Conservation (phyloP, 2,329 filamentous ascomycete genomes). For the Botrytis galanthina region DNA sequence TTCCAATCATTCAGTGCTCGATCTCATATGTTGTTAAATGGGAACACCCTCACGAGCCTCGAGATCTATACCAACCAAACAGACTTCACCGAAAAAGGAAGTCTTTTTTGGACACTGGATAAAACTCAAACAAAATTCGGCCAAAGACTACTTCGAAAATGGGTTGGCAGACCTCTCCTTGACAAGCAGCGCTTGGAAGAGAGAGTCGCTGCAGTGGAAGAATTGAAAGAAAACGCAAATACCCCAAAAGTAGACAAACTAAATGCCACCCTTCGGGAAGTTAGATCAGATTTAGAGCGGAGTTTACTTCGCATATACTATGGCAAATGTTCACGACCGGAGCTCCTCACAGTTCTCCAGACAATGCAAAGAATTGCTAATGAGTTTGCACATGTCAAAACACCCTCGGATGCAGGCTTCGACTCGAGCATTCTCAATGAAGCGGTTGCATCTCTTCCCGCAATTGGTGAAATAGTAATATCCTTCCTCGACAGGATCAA, state of each 20-base stretch:
- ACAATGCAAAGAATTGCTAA: slow-evolving; percentile 77
- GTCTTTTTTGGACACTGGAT: slow-evolving; percentile 92
- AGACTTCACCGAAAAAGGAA: slow-evolving; percentile 79
- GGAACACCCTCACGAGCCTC: slow-evolving; percentile 88
- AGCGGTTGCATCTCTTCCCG: slow-evolving; percentile 72
- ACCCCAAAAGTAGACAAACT: slow-evolving; percentile 70
- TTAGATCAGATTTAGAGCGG: slow-evolving; percentile 83
- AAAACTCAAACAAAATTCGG: slow-evolving; percentile 89
- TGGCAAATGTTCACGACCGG: slow-evolving; percentile 86
- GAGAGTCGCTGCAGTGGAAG: slow-evolving; percentile 80
- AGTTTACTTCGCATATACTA: slow-evolving; percentile 96
- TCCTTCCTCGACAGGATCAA: slow-evolving; percentile 83
- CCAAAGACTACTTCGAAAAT: slow-evolving; percentile 83
- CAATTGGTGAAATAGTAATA: slow-evolving; percentile 70
- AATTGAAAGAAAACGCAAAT: slow-evolving; percentile 69
- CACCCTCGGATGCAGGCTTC: slow-evolving; percentile 68
- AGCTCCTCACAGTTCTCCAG: slow-evolving; percentile 81
- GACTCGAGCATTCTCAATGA: slow-evolving; percentile 65
- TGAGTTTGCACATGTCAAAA: slow-evolving; percentile 69
- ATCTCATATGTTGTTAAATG: slow-evolving; percentile 94
- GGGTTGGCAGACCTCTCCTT: slow-evolving; percentile 88
- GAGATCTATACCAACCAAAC: slow-evolving; percentile 96
- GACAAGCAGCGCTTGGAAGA: slow-evolving; percentile 72
- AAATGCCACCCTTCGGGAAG: slow-evolving; percentile 65
- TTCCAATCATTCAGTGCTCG: slow-evolving; percentile 93